Evolutionary conservation across 2,329 filamentous ascomycete species (phyloP), one percentile per base, ranked within the genome.

Genomic region (Colletotrichum sp.): DNA sequence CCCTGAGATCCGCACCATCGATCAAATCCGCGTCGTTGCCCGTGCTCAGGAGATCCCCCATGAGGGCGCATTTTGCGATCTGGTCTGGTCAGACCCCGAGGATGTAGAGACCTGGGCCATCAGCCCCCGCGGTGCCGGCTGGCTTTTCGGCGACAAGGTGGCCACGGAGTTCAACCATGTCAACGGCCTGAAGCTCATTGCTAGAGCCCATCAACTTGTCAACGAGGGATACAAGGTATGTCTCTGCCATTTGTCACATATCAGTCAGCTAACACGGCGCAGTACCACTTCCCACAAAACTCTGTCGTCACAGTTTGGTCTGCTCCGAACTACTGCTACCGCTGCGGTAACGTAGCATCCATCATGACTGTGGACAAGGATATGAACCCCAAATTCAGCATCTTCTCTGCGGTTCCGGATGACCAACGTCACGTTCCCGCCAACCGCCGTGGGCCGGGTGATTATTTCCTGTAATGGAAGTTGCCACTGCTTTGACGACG

Each of bases 241-340:
- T 34, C 13, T 34, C 79, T 8, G 12, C 24, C 7, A 8, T 9
- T 38, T 30, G 57, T 18, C 24, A 4, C 6, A 9, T 38, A 60
- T 75, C 80, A 71, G 87, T 77, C 5, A 32, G 36, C 67, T 38
- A 24, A 64, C 24, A 15, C 26, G 5, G 12, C 10, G n/a, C 72
- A 95, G 92, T 99, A 98, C 84, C 96, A 99, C 83, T 99, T 99
- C 86, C 91, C 94, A 70, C 95, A 98, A 84, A 96, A 97, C 86
- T 98, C 98, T 15, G 96, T 98, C 57, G 96, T 98, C 21, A 99
- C 97, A 1, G 97, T 99, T 26, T 99, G 97, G 97, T 98, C 96
- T 75, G 97, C 97, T 5, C 97, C 97, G 6, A 99, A 98, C 83
- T 97, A 97, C 85, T 98, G 95, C 84, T 98, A 98, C 84, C 91